Evolutionary conservation across 148 eudicot species (phyloP).

Genomic region (Euryodendron excelsum): DNA sequence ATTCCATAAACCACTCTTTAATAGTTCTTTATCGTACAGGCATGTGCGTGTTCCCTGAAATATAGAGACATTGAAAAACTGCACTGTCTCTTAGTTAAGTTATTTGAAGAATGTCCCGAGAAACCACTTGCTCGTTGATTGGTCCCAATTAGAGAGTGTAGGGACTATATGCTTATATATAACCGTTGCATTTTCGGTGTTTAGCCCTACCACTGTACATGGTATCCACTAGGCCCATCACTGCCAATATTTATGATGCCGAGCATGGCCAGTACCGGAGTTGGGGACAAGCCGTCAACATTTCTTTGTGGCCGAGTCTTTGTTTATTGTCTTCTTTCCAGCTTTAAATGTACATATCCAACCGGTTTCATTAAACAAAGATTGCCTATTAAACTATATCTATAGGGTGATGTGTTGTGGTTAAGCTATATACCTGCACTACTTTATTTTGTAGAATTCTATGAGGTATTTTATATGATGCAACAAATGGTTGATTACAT

Average conservation of each 20-base stretch:
- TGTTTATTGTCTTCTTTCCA: constrained; percentile 35
- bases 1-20: neutral
- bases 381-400: neutral
- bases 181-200: neutral
- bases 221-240: constrained; percentile 19
- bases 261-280: constrained; percentile 28
- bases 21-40: neutral
- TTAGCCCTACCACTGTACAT: constrained; percentile 16
- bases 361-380: neutral
- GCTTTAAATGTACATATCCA: constrained; percentile 11
- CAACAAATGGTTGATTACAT: neutral
- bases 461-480: neutral
- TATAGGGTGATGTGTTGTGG: neutral
- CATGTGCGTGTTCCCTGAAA: constrained; percentile 25
- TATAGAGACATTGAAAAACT: constrained; percentile 5
- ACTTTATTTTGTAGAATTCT: neutral
- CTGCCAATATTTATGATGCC: constrained; percentile 33
- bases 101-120: constrained; percentile 17
- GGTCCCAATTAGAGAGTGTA: constrained; percentile 4
- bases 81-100: constrained; percentile 9
- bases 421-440: neutral
- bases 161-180: neutral
- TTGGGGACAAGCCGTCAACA: constrained; percentile 16
- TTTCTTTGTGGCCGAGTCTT: constrained; percentile 30
- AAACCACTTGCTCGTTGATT: constrained; percentile 20